A percentile compares a stretch with the other conserved stretches of the same genome.
Evolutionary conservation across 1,284 basidiomycete species (phyloP).

Genomic region (Ganoderma lucidum): DNA sequence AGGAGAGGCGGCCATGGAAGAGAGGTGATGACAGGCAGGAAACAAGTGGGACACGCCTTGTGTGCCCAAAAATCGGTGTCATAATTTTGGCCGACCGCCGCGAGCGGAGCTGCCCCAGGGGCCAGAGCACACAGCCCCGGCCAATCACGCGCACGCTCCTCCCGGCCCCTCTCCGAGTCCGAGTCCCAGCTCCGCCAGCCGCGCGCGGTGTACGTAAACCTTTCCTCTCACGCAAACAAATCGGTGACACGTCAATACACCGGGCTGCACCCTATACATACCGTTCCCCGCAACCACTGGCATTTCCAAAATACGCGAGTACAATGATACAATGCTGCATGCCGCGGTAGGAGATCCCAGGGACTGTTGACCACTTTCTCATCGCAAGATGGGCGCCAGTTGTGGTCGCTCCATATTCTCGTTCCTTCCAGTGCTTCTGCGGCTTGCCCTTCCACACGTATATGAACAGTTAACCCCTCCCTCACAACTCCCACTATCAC

Average conservation of each 20-base stretch:
- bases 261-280: neutral
- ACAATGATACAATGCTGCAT: neutral
- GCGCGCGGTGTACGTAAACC: neutral
- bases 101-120: neutral
- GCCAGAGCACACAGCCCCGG: neutral
- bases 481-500: neutral
- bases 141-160: neutral
- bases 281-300: neutral
- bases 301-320: neutral
- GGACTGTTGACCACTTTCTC: neutral
- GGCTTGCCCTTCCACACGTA: neutral
- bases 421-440: neutral
- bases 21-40: constrained; percentile 42
- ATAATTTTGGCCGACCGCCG: neutral
- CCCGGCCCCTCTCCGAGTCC: neutral
- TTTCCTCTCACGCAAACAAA: constrained; percentile 10
- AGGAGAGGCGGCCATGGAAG: constrained; percentile 58
- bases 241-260: constrained; percentile 2
- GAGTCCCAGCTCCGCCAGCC: neutral
- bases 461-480: neutral
- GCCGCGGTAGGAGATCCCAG: neutral
- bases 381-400: neutral
- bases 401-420: constrained; percentile 3
- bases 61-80: constrained; percentile 25
- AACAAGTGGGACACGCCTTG: constrained; percentile 12